A percentile compares a stretch with the other conserved stretches of the same genome.
Conservation (phyloP, 2,329 filamentous ascomycete genomes). For the Paraphoma sp. region DNA sequence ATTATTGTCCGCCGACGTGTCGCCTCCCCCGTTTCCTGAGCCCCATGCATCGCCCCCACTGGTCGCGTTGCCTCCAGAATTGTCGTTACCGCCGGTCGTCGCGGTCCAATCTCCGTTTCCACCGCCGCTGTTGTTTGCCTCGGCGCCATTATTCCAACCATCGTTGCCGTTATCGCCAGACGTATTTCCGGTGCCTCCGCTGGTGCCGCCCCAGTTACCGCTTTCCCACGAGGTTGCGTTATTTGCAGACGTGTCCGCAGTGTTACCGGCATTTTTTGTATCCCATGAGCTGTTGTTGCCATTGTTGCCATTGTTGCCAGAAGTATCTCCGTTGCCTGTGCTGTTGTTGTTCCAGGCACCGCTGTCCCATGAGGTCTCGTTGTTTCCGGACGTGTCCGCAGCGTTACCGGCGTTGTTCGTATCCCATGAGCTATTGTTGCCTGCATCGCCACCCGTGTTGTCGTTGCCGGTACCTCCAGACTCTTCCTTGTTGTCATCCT, state of each 20-base stretch:
- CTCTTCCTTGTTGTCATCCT: not conserved
- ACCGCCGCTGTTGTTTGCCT: not conserved
- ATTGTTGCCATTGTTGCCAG: not conserved
- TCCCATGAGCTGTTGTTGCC: too few species aligned
- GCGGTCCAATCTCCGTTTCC: not conserved
- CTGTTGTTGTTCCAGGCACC: slow-evolving; percentile 1
- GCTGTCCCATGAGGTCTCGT: not conserved
- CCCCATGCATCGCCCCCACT: not conserved
- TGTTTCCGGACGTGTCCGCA: not conserved
- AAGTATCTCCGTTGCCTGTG: slow-evolving; percentile 1
- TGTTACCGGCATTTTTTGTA: too few species aligned
- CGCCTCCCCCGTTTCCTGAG: not conserved
- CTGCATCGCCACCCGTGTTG: not conserved
- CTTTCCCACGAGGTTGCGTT: too few species aligned
- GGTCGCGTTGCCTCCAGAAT: too few species aligned
- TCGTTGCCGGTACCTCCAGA: not conserved
- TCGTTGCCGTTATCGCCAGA: not conserved
- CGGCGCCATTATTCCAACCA: not conserved
- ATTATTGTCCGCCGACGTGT: not conserved
- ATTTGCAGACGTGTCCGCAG: too few species aligned
- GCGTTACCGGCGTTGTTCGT: slow-evolving; percentile 3
- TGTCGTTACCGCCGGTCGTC: too few species aligned
- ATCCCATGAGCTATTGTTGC: not conserved
- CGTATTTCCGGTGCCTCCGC: not conserved
- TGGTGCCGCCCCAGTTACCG: too few species aligned